These are phyloP conservation scores for Herpetospermum pedunculosum DNA, from an alignment of 306 rosid genomes.

Conservation along the genomic window DNA sequence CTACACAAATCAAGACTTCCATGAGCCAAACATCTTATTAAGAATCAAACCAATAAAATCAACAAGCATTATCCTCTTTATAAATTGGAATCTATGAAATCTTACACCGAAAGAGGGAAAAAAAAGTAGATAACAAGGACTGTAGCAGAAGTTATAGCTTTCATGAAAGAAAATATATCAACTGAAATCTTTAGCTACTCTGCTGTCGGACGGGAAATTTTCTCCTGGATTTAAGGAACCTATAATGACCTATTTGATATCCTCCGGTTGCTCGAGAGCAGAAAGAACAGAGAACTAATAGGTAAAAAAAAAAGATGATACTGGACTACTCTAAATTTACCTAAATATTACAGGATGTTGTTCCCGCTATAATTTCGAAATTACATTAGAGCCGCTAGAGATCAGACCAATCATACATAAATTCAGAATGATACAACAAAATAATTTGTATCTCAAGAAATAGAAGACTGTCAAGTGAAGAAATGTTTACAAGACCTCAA, in stretches of 20 bases:
- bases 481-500: constrained; percentile 2
- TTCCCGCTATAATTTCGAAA: neutral
- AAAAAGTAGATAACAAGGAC: neutral
- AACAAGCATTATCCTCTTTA: neutral
- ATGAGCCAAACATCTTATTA: neutral
- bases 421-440: neutral
- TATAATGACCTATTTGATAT: neutral
- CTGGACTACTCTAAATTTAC: neutral
- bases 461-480: neutral
- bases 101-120: neutral
- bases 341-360: neutral
- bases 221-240: neutral
- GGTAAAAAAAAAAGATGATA: neutral
- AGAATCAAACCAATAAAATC: neutral
- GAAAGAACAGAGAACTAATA: neutral
- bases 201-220: neutral
- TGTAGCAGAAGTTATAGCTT: neutral
- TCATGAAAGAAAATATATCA: neutral
- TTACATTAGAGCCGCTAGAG: neutral
- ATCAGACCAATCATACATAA: neutral
- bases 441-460: neutral
- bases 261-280: neutral
- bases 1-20: neutral
- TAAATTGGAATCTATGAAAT: neutral
- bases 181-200: neutral